Evolutionary conservation across 2,329 filamentous ascomycete species (phyloP).

Genomic region (Lachnum nothofagi): DNA sequence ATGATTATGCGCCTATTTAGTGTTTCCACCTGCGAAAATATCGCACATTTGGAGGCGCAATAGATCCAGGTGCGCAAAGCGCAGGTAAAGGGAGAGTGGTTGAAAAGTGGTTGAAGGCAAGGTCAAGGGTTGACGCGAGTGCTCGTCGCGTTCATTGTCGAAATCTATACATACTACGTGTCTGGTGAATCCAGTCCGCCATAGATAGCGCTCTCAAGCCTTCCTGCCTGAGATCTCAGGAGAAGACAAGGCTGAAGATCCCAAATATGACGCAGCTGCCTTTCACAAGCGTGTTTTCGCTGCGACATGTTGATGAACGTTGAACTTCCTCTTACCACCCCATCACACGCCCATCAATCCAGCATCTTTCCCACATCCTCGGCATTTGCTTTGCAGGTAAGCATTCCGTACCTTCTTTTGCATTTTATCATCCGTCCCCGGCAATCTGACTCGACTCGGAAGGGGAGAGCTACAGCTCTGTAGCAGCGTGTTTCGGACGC

Average conservation of each 20-base stretch:
- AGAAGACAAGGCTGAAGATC: no score
- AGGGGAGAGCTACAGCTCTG: not conserved
- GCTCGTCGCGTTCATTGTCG: no score
- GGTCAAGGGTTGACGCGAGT: not conserved
- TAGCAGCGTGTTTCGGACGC: not conserved
- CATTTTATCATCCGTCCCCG: no score
- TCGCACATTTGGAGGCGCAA: not conserved
- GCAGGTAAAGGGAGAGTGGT: not conserved
- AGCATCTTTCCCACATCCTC: not conserved
- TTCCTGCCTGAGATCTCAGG: no score
- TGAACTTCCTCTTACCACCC: not conserved
- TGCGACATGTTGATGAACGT: no score
- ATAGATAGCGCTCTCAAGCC: no score
- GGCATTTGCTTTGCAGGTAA: not conserved
- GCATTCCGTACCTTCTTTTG: not conserved
- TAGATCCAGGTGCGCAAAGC: not conserved
- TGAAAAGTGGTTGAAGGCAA: not conserved
- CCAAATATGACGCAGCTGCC: no score
- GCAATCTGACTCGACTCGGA: not conserved
- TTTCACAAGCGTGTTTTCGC: no score
- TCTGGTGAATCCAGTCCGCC: no score
- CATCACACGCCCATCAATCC: no score
- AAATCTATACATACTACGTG: no score
- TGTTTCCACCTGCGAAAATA: not conserved
- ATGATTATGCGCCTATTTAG: not conserved